Percentiles rank a stretch among this genome's conserved stretches.
Conservation (phyloP, 192 early-diverging fungal genomes). For the Podila clonocystis region DNA sequence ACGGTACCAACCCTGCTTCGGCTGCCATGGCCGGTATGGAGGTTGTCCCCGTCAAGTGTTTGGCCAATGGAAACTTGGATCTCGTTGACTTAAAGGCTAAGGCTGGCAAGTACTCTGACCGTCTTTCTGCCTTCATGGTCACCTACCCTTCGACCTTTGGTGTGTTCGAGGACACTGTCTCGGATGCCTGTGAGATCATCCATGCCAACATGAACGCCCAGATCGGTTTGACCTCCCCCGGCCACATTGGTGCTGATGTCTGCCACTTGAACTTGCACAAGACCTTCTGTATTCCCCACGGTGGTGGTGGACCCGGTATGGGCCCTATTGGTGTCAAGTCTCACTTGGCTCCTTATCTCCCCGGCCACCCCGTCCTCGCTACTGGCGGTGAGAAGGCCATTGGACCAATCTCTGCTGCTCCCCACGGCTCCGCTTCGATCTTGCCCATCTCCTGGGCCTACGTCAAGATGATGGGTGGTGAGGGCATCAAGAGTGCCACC, state of each 20-base stretch:
- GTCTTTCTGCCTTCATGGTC: constrained; percentile 96
- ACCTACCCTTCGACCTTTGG: constrained; percentile 99
- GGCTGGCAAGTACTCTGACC: constrained; percentile 87
- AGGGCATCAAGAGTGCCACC: constrained; percentile 89
- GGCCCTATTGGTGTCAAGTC: constrained; percentile 95
- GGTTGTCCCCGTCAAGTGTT: constrained; percentile 94
- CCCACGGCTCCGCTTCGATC: constrained; percentile 95
- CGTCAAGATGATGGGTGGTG: constrained; percentile 97
- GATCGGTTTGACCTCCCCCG: constrained; percentile 85
- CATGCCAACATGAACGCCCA: constrained; percentile 95
- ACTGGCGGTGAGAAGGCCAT: constrained; percentile 81
- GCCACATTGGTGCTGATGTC: constrained; percentile 98
- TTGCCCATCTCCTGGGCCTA: constrained; percentile 99
- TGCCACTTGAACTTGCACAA: constrained; percentile 99
- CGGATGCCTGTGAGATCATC: constrained; percentile 90
- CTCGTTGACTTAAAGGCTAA: constrained; percentile 89
- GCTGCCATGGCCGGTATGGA: constrained; percentile 97
- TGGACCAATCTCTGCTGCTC: constrained; percentile 95
- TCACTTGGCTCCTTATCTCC: constrained; percentile 92
- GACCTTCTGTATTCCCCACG: constrained; percentile 99
- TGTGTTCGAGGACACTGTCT: constrained; percentile 93
- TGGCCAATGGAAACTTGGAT: constrained; percentile 92
- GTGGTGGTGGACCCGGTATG: constrained; percentile 98
- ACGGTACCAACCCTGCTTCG: constrained; percentile 99
- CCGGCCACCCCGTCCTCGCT: constrained; percentile 87